Base-by-base conservation (phyloP, 192 early-diverging fungal genomes). In the Backusella sp. region DNA sequence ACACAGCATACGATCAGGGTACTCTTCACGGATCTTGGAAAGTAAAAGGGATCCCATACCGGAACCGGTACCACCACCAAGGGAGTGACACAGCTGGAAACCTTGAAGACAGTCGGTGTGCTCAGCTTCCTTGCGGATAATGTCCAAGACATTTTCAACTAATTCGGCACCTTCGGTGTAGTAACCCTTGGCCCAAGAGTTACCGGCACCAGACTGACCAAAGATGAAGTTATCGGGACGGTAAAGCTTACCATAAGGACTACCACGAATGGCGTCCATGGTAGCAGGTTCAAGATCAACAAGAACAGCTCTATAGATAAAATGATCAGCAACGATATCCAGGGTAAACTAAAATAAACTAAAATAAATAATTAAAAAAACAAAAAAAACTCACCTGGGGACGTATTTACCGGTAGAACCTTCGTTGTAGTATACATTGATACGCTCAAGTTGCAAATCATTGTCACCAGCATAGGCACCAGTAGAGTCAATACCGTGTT, bases 81-180 rank as follows among this genome's bases (percentile, higher is more conserved):
- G 89, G 32, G 97, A 98, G 86, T 99, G 98, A 53, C 94, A 95
- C 77, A 99, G 91, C 82, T 99, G 98, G 92, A 99, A 99, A 74
- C 98, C 98, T 85, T 99, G 98, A 72, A 98, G 90, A 80, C 92
- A 95, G 88, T 99, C 98, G 86, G 93, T 93, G 78, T 88, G 90
- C 81, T 99, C 98, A 46, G 96, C 96, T 85, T 99, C 97, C 83
- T 96, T 96, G 70, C 97, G 94, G 30, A 98, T 92, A 53, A 98
- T 90, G 75, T 99, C 98, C 69, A 99, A 86, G 65, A 99, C 94
- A 41, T 88, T 88, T 84, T 99, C 98, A 37, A 98, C 94, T 19
- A 99, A 88, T 90, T 99, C 98, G 36, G 98, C 97, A 81, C 98
- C 98, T 87, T 99, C 98, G 37, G 98, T 99, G 90, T 99, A 99